These are phyloP conservation scores for Thielaviopsis euricoi DNA, from an alignment of 2,329 filamentous ascomycete species.

Conservation along the genomic window DNA sequence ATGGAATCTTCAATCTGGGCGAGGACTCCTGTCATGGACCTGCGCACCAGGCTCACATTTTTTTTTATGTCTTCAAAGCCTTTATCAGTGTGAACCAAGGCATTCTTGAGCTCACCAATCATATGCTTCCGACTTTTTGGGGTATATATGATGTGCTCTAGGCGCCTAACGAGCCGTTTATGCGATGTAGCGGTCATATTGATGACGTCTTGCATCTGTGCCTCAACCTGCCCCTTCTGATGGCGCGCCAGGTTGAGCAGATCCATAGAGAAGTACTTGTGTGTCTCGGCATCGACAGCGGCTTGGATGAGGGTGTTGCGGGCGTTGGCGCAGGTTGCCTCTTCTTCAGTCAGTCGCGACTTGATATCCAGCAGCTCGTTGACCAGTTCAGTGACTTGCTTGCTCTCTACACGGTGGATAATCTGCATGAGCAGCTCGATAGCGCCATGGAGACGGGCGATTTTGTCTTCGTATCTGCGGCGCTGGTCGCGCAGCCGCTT, in stretches of 20 bases:
- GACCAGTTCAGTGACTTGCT: not conserved
- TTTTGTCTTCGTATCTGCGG: not conserved
- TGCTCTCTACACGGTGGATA: not conserved
- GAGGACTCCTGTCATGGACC: not conserved
- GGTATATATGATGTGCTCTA: not conserved
- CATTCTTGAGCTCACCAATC: not conserved
- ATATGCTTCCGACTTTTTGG: not conserved
- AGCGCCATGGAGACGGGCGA: not conserved
- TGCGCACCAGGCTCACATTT: not conserved
- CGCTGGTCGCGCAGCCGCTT: not conserved
- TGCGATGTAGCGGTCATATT: not conserved
- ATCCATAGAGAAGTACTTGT: not conserved
- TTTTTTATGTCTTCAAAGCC: not conserved
- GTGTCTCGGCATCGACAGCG: not conserved
- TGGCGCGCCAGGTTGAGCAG: not conserved
- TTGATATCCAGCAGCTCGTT: not conserved
- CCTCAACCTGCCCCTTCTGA: not conserved
- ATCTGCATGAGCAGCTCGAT: not conserved
- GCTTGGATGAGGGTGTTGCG: not conserved
- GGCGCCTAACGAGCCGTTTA: not conserved
- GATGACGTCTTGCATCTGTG: not conserved
- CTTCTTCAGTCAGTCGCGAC: not conserved
- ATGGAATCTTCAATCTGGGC: not conserved
- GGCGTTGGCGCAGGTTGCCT: not conserved
- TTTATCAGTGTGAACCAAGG: too few relatives aligned